Evolutionary conservation across 345 rosid genomes (phyloP), one percentile per base, ranked within the genome.

Genomic region (Lumnitzera racemosa): DNA sequence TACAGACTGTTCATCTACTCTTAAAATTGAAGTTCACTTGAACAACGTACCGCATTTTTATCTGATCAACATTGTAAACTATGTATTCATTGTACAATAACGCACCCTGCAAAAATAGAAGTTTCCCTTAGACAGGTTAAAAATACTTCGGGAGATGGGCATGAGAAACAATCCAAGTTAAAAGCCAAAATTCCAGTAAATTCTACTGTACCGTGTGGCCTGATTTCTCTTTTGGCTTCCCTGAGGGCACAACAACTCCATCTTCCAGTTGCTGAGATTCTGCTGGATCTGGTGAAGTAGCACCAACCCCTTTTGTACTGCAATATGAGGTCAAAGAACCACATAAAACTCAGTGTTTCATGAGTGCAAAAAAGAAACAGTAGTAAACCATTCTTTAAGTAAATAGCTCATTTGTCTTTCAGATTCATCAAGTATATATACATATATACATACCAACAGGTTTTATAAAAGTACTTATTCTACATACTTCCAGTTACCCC

Each of bases 241-340:
- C 98, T 2, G 83, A 76, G 41, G 98, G 98, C 55, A 91, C 91
- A 51, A 74, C 48, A 24, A 78, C 67, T 46, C 90, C 98, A 14
- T 86, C 91, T 56, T 80, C 81, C 54, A 86, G 79, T 61, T 72
- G 61, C 70, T 73, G 72, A 46, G 88, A 82, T 67, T 83, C 88
- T 3, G 74, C 66, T 36, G 72, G 80, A 74, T 84, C 80, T 46
- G 96, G 91, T 53, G 84, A 82, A 67, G 91, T 84, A 68, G 65
- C 60, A 55, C 98, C 96, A 16, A 88, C 86, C 56, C 91, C 95
- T 68, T 91, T 88, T 52, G 90, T 83, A 83, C 95, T 84, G 82
- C 70, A 83, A 49, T 48, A 47, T 48, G 43, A 23, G 49, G 24
- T 56, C 15, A 55, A 49, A 15, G 14, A 57, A 57, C 49, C 60